Evolutionary conservation across 1,284 basidiomycete species (phyloP), one percentile per base, ranked within the genome.

Genomic region (Leccinum solheimii): DNA sequence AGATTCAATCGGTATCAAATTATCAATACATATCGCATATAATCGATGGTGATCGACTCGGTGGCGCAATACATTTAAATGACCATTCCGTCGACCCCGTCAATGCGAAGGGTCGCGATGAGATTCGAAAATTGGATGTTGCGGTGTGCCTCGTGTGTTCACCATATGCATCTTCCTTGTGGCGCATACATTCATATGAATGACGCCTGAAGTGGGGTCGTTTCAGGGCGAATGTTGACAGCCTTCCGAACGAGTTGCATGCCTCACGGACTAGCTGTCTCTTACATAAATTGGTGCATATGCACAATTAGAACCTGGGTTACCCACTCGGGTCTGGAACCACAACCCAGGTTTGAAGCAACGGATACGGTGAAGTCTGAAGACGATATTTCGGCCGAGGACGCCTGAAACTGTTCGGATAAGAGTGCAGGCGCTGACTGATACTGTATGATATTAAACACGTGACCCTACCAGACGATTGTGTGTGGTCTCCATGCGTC

Each of bases 41-140:
- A 55, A 62, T 65, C 50, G 34, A 52, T 43, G 54, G 60, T 55
- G 59, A 32, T 48, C 45, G 45, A 23, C 13, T 48, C 45, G 21
- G 23, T 48, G 45, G 45, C 19, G 13, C 45, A 23, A 48, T 48
- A 48, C 45, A 48, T 48, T 21, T 48, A 32, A 43, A 45, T 34
- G 21, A 54, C 48, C 43, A 5, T 34, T 55, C 52, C 55, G 34
- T 50, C 40, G 40, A 19, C 16, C 38, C n/a, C 32, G 14, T 57
- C 40, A 40, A 16, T 43, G 26, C 11, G 50, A 21, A 55, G 38
- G 50, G 45, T 48, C 36, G 57, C 40, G 34, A 49, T 45, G 65
- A 59, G 43, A 63, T 68, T 59, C 32, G 26, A 55, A 50, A 23
- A 2, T 23, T 21, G n/a, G n/a, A 54, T 56, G 45, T 59, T 55